Base-by-base conservation (phyloP, 2,329 filamentous ascomycete genomes). In the Cytospora paraplurivora region DNA sequence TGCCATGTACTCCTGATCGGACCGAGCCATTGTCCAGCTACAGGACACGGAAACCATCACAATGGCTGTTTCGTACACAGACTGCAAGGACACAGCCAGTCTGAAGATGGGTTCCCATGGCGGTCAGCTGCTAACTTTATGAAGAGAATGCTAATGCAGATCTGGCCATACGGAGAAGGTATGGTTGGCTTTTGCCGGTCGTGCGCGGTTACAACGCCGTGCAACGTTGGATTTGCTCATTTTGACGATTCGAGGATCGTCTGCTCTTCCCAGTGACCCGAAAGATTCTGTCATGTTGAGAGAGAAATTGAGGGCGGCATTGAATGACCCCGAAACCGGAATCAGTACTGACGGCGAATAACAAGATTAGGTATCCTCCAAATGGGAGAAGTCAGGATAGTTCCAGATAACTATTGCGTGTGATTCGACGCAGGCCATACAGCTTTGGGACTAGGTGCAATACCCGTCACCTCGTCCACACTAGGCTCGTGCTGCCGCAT, bases 161-260 rank as follows among this genome's bases (percentile, higher is more conserved):
- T 19, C 44, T 7, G 49, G 53, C 34, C 4, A 32, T 21, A n/a
- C 19, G 51, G n/a, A 34, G 11, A 32, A 17, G 32, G 32, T 12
- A 13, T n/a, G 8, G 7, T 61, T 38, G 58, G 53, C 35, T 47
- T 27, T 61, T 55, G 27, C 12, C 27, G 27, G 54, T 38, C 38
- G 35, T 10, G 32, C 47, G 38, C 38, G 35, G 27, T 35, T 50
- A 50, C 44, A 34, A 49, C 54, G 51, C 12, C n/a, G 51, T 55
- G 51, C 33, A 61, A 55, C 37, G 19, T 49, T 61, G 51, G 11
- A 32, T 37, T 35, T 27, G 13, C n/a, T 52, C 58, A 32, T 51
- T 51, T 49, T 37, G 38, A 32, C 54, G 58, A 52, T 51, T 37
- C n/a, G 51, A 12, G 37, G 15, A 33, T 37, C 21, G 35, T 51